Evolutionary conservation across 768 basidiomycete species (phyloP).

Genomic region (Mycena olivaceomarginata): DNA sequence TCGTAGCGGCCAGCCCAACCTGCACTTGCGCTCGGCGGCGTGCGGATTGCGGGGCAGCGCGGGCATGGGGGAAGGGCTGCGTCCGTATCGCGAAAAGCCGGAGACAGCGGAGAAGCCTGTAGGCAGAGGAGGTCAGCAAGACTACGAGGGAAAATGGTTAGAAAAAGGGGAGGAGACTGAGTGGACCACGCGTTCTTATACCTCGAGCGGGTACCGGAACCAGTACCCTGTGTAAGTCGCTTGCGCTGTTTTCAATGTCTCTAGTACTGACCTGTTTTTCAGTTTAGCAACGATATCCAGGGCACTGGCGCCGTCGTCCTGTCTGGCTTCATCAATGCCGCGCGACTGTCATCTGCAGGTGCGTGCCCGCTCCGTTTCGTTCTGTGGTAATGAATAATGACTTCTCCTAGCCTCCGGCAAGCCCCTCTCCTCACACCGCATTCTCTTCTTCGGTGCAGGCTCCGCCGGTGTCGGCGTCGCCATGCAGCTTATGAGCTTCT

Average conservation of each 20-base stretch:
- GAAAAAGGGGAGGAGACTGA: not conserved
- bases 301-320: slow-evolving; percentile 95
- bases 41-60: slow-evolving; percentile 95
- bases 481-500: slow-evolving; percentile 92
- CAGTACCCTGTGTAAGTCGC: slow-evolving; percentile 72
- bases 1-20: slow-evolving; percentile 36
- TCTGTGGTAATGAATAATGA: no score
- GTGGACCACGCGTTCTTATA: slow-evolving; percentile 94
- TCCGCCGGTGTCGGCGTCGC: slow-evolving; percentile 96
- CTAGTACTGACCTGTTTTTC: no score
- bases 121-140: slow-evolving; percentile 7
- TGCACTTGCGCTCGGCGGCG: slow-evolving; percentile 64
- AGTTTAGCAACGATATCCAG: slow-evolving; percentile 92
- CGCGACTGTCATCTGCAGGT: slow-evolving; percentile 77
- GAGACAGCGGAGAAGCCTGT: slow-evolving; percentile 65
- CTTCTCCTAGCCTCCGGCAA: slow-evolving; percentile 71
- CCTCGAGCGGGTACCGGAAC: slow-evolving; percentile 74
- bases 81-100: slow-evolving; percentile 72
- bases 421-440: slow-evolving; percentile 83
- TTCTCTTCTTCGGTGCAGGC: slow-evolving; percentile 96
- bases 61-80: slow-evolving; percentile 93
- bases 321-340: slow-evolving; percentile 92
- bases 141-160: not conserved
- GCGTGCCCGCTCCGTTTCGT: no score
- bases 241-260: no score